Percentiles rank a stretch among this genome's conserved stretches.
These are phyloP conservation scores for Penstemon newberryi DNA, from an alignment of 257 asterid genomes.

Conservation along the genomic window DNA sequence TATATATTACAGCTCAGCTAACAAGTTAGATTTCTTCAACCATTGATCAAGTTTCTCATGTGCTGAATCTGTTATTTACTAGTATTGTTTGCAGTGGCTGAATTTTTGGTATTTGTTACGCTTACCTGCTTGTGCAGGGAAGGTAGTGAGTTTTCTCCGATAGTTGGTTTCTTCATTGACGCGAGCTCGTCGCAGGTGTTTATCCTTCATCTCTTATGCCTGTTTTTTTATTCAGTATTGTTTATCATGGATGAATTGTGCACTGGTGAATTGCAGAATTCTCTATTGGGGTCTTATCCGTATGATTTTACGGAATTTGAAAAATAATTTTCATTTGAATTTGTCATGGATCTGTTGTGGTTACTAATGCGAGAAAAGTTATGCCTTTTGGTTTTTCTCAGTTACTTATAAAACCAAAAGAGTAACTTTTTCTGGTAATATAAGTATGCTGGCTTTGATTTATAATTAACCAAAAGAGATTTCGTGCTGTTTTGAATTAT, in stretches of 20 bases:
- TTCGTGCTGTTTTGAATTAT: not conserved
- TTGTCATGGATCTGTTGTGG: conserved; percentile 5
- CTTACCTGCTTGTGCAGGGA: conserved; percentile 50
- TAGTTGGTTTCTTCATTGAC: conserved; percentile 71
- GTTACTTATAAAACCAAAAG: too few relatives aligned
- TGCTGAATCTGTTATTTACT: not conserved
- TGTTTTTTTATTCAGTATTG: not conserved
- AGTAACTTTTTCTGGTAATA: not conserved
- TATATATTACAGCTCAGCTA: conserved; percentile 68
- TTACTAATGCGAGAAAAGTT: not conserved
- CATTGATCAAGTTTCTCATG: not conserved
- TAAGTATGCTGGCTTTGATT: conserved; percentile 11
- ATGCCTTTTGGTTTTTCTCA: too few relatives aligned
- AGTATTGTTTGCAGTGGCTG: conserved; percentile 14
- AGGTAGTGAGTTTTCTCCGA: conserved; percentile 73
- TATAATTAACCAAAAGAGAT: not conserved
- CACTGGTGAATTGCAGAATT: not conserved
- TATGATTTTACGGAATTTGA: not conserved
- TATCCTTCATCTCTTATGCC: not conserved
- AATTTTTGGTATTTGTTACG: not conserved
- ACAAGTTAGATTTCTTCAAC: conserved; percentile 45
- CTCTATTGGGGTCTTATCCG: conserved; percentile 6
- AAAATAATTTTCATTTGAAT: not conserved
- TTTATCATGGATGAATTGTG: not conserved
- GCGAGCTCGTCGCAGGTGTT: conserved; percentile 68